Base-by-base conservation (phyloP, 305 asterid genomes). In the Fraxinus latifolia region DNA sequence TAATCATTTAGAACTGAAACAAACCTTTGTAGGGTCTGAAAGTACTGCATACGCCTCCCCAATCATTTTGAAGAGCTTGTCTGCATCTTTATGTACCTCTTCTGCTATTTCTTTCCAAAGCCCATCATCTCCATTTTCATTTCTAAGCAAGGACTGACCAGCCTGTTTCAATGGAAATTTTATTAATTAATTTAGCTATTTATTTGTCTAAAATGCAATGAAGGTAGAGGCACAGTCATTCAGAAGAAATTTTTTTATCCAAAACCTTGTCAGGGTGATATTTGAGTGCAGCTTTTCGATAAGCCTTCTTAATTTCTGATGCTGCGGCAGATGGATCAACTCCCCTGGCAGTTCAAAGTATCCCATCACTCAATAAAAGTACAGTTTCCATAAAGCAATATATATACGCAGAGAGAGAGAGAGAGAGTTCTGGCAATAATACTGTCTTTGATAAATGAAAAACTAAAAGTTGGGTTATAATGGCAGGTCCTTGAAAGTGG, bases 1-100 rank as follows among this genome's bases (percentile, higher is more conserved):
- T 21, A 44, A 65, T 76, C 60, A 77, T 76, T 36, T 76, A 44
- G 55, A 77, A 85, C 42, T 19, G 50, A 84, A 50, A 42, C 70
- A 47, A 77, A 95, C 99, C 99, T 94, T 93, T 76, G 90, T 53
- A 77, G 95, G 93, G 85, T 96, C 97, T 25, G 99, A 96, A 82
- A 96, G 97, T 82, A 96, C 91, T 21, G 97, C 96, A 90, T 96
- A 92, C 81, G 99, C 99, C 90, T 96, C 99, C 80, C 97, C 98
- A 77, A 96, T 93, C 93, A 94, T 94, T 89, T 94, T 96, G 83
- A 96, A 96, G 80, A 96, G 96, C 86, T 90, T 90, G 72, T 94
- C 98, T 71, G 99, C 97, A 84, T 95, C 97, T 90, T 87, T 95
- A 77, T 89, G 91, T 76, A 93, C 94, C 86, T 90, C 95, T 82